These are phyloP conservation scores for Aspergillus tubingensis DNA, from an alignment of 2,329 filamentous ascomycete species.

Conservation along the genomic window DNA sequence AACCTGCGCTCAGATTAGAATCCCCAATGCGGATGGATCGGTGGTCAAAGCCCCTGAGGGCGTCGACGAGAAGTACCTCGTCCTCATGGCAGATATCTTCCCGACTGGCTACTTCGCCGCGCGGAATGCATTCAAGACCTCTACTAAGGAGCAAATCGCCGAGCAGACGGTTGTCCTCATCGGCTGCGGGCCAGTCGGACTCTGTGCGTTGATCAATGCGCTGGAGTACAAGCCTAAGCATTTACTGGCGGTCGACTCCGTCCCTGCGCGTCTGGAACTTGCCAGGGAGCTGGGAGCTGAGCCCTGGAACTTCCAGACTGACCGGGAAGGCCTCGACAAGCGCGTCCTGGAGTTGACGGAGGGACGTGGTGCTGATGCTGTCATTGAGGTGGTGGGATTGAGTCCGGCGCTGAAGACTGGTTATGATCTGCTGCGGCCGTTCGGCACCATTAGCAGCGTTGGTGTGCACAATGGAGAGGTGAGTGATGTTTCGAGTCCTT, in stretches of 20 bases:
- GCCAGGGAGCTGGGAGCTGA: conserved; percentile 76
- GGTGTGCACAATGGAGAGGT: conserved; percentile 75
- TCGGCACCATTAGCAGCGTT: conserved; percentile 72
- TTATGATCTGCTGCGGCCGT: conserved; percentile 71
- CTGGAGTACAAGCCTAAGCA: conserved; percentile 74
- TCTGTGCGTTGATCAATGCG: conserved; percentile 79
- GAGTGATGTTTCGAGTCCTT: conserved; percentile 20
- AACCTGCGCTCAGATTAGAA: conserved; percentile 56
- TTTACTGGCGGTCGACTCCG: conserved; percentile 76
- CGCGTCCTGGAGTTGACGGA: conserved; percentile 74
- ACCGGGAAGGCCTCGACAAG: conserved; percentile 64
- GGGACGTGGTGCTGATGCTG: conserved; percentile 80
- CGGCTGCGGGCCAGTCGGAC: conserved; percentile 81
- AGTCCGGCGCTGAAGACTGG: conserved; percentile 69
- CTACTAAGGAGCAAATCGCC: conserved; percentile 58
- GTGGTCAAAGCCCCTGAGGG: conserved; percentile 71
- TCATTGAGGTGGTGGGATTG: conserved; percentile 76
- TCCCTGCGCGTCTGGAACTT: conserved; percentile 71
- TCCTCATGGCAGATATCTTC: conserved; percentile 93
- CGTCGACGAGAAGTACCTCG: conserved; percentile 72
- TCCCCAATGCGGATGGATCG: conserved; percentile 79
- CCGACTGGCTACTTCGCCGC: conserved; percentile 82
- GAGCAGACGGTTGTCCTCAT: conserved; percentile 75
- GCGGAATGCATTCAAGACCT: conserved; percentile 70
- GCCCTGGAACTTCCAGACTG: conserved; percentile 74